phyloP scores from a whole-genome alignment of 441 rosid species.

The Metrosideros polymorpha region DNA sequence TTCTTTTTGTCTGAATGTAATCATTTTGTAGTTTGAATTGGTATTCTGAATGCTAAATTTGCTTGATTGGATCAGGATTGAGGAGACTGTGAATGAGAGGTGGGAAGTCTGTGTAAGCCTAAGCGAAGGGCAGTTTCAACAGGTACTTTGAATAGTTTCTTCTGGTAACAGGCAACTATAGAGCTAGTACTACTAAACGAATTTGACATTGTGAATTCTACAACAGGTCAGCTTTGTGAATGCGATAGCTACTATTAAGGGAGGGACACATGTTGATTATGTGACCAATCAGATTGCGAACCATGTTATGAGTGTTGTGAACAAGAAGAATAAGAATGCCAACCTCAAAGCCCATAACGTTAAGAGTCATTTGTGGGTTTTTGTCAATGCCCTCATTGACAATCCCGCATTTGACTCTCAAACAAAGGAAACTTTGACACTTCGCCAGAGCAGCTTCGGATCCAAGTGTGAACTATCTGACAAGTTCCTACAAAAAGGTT shows the following conservation, averaged over 20 bases:
- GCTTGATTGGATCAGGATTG: conserved; percentile 31
- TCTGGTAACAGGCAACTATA: neutral
- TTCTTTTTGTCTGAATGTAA: neutral
- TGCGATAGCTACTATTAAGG: conserved; percentile 81
- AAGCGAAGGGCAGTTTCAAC: conserved; percentile 94
- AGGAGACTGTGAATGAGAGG: conserved; percentile 64
- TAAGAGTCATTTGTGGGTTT: neutral
- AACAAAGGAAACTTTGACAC: neutral
- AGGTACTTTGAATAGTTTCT: conserved; percentile 29
- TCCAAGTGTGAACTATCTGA: neutral
- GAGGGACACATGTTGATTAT: conserved; percentile 94
- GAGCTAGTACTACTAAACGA: neutral
- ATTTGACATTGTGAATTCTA: neutral
- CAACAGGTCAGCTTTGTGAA: conserved; percentile 95
- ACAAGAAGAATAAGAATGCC: neutral
- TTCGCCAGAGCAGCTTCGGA: neutral
- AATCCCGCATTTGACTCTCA: conserved; percentile 1
- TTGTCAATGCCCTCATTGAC: conserved; percentile 4
- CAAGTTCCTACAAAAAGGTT: conserved; percentile 3
- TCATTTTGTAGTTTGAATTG: neutral
- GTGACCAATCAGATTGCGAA: conserved; percentile 81
- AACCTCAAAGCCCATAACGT: neutral
- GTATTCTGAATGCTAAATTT: neutral
- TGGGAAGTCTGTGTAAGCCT: conserved; percentile 81
- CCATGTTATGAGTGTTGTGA: conserved; percentile 51